Evolutionary conservation across 352 stramenopile species (phyloP).

Genomic region (Phytopythium oedochilum): DNA sequence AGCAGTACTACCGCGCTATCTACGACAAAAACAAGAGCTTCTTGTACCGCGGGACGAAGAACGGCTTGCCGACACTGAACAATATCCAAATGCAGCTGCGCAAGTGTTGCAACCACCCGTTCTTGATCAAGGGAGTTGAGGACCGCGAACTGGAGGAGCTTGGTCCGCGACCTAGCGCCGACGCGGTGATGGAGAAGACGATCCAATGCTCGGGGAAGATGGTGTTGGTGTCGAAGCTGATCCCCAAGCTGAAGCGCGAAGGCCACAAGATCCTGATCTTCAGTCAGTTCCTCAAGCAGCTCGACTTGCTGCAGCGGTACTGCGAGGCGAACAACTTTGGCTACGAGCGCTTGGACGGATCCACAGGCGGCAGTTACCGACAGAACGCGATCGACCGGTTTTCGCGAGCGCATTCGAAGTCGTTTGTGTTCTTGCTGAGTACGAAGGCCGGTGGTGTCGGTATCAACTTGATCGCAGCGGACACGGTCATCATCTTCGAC

Average conservation of each 20-base stretch:
- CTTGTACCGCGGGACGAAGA: constrained; percentile 87
- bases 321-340: constrained; percentile 87
- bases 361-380: constrained; percentile 83
- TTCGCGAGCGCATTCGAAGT: constrained; percentile 91
- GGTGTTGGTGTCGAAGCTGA: constrained; percentile 87
- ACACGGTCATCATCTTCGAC: constrained; percentile 99
- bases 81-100: constrained; percentile 99
- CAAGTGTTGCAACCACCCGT: constrained; percentile 99
- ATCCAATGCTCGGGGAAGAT: constrained; percentile 85
- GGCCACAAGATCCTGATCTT: constrained; percentile 96
- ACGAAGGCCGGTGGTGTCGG: constrained; percentile 98
- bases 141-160: constrained; percentile 80
- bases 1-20: constrained; percentile 99
- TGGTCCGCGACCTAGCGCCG: constrained; percentile 34
- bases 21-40: constrained; percentile 99
- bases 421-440: constrained; percentile 98
- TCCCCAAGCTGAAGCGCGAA: constrained; percentile 89
- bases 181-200: constrained; percentile 77
- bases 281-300: constrained; percentile 92
- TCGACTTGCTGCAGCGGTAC: constrained; percentile 94
- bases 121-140: constrained; percentile 95
- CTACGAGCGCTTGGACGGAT: constrained; percentile 90
- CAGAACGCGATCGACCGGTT: constrained; percentile 97
- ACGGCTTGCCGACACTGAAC: constrained; percentile 90
- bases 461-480: constrained; percentile 97